Conservation (phyloP, 148 eudicot genomes). For the Fallopia convolvulus region DNA sequence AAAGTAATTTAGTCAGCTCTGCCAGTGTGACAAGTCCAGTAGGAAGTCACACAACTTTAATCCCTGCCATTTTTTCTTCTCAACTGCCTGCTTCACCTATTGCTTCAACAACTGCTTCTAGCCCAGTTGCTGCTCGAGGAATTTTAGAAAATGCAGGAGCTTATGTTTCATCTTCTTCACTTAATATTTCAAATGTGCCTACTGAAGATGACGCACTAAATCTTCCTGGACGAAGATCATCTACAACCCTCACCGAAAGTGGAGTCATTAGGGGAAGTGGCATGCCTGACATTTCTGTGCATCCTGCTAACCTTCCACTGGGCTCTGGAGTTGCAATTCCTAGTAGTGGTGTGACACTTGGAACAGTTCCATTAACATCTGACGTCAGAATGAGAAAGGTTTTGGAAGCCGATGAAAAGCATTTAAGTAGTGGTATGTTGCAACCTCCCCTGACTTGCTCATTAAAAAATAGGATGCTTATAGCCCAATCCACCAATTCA, state of each 20-base stretch:
- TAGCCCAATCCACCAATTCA: slow-evolving; percentile 18
- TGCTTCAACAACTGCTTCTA: slow-evolving; percentile 20
- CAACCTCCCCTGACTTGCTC: slow-evolving; percentile 18
- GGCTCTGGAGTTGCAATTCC: slow-evolving; percentile 30
- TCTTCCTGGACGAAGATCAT: slow-evolving; percentile 59
- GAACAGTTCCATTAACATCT: slow-evolving; percentile 53
- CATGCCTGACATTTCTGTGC: slow-evolving; percentile 55
- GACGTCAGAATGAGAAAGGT: slow-evolving; percentile 68
- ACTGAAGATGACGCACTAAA: slow-evolving; percentile 62
- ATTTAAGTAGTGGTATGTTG: slow-evolving; percentile 48
- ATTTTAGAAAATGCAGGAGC: slow-evolving; percentile 31
- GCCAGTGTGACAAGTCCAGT: slow-evolving; percentile 48
- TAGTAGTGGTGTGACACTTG: slow-evolving; percentile 43
- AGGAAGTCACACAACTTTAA: slow-evolving; percentile 33
- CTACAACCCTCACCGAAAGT: slow-evolving; percentile 60
- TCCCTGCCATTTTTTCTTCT: slow-evolving; percentile 23
- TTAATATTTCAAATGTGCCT: slow-evolving; percentile 32
- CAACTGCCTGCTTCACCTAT: slow-evolving; percentile 32
- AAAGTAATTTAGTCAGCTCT: slow-evolving; percentile 40
- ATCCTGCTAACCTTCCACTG: slow-evolving; percentile 36
- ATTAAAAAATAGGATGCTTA: neutral
- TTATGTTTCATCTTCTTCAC: slow-evolving; percentile 36
- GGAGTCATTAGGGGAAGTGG: slow-evolving; percentile 44
- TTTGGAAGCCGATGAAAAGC: slow-evolving; percentile 67
- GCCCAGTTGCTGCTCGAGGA: slow-evolving; percentile 29